Evolutionary conservation across 495 filamentous ascomycete genomes (phyloP).

Genomic region (Melanomma pulvis-pyrius): DNA sequence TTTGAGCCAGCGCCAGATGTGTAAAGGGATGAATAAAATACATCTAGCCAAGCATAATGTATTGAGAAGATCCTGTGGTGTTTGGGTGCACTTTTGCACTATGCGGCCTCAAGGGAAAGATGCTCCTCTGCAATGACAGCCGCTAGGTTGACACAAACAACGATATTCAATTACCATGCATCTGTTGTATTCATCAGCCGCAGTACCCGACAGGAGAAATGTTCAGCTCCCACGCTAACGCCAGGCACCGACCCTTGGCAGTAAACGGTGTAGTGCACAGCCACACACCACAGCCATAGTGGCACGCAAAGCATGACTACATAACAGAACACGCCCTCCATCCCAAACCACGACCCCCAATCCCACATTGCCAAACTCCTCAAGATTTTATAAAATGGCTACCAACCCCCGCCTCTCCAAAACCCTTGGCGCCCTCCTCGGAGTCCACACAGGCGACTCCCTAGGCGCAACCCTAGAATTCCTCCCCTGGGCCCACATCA

Average conservation of each 20-base stretch:
- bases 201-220: background rate
- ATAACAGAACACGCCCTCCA: background rate
- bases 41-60: background rate
- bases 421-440: slow-evolving; percentile 26
- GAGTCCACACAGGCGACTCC: slow-evolving; percentile 25
- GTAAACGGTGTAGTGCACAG: background rate
- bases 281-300: background rate
- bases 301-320: no score
- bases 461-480: slow-evolving; percentile 32
- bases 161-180: background rate
- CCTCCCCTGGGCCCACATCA: slow-evolving; percentile 12
- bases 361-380: no score
- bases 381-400: no score
- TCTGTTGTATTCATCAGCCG: background rate
- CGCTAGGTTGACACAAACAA: background rate
- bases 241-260: background rate
- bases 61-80: no score
- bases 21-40: background rate
- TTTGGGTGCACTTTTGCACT: no score
- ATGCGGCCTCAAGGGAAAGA: no score
- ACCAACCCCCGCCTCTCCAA: slow-evolving; percentile 9
- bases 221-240: background rate
- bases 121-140: no score
- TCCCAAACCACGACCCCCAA: background rate
- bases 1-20: background rate